Percentiles rank a stretch among this genome's conserved stretches.
Evolutionary conservation across 23 red algal genomes (phyloP).

Genomic region (Cyanidium caldarium): DNA sequence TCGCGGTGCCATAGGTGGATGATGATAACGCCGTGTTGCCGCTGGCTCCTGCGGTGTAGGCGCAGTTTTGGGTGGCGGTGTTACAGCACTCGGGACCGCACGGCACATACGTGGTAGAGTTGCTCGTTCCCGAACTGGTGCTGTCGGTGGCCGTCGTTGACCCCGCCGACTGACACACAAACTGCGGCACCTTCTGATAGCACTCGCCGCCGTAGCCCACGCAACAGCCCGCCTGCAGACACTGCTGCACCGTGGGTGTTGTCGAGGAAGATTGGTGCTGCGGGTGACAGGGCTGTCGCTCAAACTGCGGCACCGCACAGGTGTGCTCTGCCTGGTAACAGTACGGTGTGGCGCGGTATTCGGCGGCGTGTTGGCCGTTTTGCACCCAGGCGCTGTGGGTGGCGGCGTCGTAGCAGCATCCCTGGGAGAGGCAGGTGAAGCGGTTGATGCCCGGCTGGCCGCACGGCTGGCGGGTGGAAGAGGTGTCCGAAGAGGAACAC

Average conservation of each 20-base stretch:
- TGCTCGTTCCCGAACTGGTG: background rate
- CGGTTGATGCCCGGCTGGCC: conserved; percentile 1
- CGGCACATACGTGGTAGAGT: background rate
- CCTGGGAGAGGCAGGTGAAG: conserved; percentile 1
- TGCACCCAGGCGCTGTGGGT: conserved; percentile 4
- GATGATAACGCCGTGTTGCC: too few relatives aligned
- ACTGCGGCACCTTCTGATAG: background rate
- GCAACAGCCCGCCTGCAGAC: conserved; percentile 4
- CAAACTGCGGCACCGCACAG: conserved; percentile 3
- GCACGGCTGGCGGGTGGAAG: background rate
- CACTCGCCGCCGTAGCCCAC: background rate
- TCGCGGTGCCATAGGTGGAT: too few relatives aligned
- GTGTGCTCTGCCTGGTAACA: conserved; percentile 4
- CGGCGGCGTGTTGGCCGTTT: background rate
- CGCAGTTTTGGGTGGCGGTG: conserved; percentile 5
- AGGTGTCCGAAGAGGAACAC: background rate
- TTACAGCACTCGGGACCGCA: conserved; percentile 6
- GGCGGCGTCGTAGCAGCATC: conserved; percentile 5
- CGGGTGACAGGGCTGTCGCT: background rate
- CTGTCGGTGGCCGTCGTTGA: background rate
- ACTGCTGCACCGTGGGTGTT: background rate
- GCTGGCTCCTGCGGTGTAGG: background rate
- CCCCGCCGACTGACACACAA: background rate
- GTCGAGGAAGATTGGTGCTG: background rate
- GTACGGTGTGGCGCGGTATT: background rate